Evolutionary conservation across 2,329 filamentous ascomycete species (phyloP).

Genomic region (Venturiaceae sp.): DNA sequence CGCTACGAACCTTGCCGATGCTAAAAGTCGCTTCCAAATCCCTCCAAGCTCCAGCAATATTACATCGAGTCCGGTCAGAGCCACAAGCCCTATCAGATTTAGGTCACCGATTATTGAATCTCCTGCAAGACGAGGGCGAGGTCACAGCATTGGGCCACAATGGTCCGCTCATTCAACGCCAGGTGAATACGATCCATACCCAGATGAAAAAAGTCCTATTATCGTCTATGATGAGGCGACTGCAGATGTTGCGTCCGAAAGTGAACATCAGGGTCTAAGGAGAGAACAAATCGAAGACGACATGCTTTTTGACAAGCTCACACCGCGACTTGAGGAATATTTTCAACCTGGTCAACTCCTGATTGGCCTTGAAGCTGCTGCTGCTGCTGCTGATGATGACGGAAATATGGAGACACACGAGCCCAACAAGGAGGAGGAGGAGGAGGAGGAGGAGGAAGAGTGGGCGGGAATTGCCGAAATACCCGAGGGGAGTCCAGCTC

Average conservation of each 20-base stretch:
- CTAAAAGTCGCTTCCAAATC: neutral
- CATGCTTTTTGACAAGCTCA: neutral
- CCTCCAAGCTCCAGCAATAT: neutral
- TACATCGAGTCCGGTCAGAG: too few species aligned
- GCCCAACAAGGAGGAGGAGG: neutral
- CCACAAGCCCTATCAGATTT: neutral
- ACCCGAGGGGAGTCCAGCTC: neutral
- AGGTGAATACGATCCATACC: neutral
- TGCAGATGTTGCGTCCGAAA: too few species aligned
- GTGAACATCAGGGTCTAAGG: neutral
- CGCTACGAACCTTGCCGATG: neutral
- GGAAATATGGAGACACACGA: neutral
- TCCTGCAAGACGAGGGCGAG: neutral
- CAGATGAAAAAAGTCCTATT: neutral
- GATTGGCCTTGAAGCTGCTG: too few species aligned
- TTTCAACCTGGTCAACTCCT: neutral
- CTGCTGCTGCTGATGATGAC: neutral
- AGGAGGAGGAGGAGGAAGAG: neutral
- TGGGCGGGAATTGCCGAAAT: neutral
- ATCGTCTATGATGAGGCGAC: neutral
- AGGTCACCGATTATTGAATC: neutral
- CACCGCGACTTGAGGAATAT: neutral
- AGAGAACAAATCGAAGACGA: neutral
- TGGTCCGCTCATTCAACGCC: neutral
- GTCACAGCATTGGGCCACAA: neutral